Conservation (phyloP, 2,329 filamentous ascomycete genomes). For the Arthrobotrys iridis region DNA sequence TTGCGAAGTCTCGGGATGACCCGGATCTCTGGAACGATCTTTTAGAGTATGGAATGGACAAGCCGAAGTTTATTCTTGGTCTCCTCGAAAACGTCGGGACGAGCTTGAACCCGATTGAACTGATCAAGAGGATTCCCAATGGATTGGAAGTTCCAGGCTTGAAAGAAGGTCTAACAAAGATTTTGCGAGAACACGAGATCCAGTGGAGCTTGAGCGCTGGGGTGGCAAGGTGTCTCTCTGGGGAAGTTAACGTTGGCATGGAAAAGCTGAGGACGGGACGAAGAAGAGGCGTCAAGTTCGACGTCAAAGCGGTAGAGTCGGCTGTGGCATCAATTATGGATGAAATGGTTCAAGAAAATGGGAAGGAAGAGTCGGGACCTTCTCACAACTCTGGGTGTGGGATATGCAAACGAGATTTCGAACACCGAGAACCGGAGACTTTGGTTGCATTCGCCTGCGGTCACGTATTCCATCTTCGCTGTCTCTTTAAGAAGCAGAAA, state of each 20-base stretch:
- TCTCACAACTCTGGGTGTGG: slow-evolving; percentile 53
- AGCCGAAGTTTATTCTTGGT: slow-evolving; percentile 90
- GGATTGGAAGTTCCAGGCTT: slow-evolving; percentile 92
- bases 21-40: slow-evolving; percentile 94
- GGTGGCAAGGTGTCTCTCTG: slow-evolving; percentile 83
- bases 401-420: slow-evolving; percentile 25
- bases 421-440: slow-evolving; percentile 71
- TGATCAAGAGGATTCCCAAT: slow-evolving; percentile 90
- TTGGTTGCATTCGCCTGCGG: slow-evolving; percentile 83
- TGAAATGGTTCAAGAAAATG: slow-evolving; percentile 56
- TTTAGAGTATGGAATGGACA: slow-evolving; percentile 96
- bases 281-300: slow-evolving; percentile 87
- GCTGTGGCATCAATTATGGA: slow-evolving; percentile 55
- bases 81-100: slow-evolving; percentile 94
- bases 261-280: slow-evolving; percentile 80
- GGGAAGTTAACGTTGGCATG: slow-evolving; percentile 88
- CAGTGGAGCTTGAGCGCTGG: slow-evolving; percentile 92
- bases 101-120: slow-evolving; percentile 87
- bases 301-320: slow-evolving; percentile 65
- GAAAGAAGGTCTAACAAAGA: slow-evolving; percentile 84
- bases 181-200: slow-evolving; percentile 95
- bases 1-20: slow-evolving; percentile 92
- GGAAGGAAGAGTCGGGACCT: slow-evolving; percentile 59
- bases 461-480: slow-evolving; percentile 80
- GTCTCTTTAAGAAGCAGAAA: slow-evolving; percentile 67